Conservation (phyloP, 2,329 filamentous ascomycete genomes). For the Albophoma yamanashiensis region DNA sequence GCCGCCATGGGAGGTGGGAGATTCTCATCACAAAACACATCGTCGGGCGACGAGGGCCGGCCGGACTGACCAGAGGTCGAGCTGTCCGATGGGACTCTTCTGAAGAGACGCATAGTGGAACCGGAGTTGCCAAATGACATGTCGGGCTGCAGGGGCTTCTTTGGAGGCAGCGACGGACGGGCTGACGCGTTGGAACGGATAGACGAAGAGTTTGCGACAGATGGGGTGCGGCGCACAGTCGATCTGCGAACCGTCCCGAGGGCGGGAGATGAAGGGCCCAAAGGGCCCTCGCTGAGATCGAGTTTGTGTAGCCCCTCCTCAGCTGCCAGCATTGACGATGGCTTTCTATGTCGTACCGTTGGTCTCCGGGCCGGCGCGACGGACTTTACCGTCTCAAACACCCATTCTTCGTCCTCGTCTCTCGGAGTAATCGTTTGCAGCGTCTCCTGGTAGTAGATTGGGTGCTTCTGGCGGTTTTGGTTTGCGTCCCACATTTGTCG, state of each 20-base stretch:
- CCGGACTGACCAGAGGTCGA: slow-evolving; percentile 32
- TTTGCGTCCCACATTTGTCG: slow-evolving; percentile 74
- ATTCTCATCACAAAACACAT: slow-evolving; percentile 51
- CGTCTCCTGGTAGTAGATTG: slow-evolving; percentile 90
- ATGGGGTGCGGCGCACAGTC: slow-evolving; percentile 40
- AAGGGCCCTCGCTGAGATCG: slow-evolving; percentile 49
- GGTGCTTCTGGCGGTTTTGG: slow-evolving; percentile 55
- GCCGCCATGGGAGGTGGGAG: slow-evolving; percentile 35
- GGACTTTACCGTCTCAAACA: slow-evolving; percentile 88
- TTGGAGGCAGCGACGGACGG: slow-evolving; percentile 36
- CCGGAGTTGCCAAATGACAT: slow-evolving; percentile 90
- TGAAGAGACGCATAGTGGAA: slow-evolving; percentile 86
- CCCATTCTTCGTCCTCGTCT: slow-evolving; percentile 75
- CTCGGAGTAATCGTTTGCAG: slow-evolving; percentile 59
- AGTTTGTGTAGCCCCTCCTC: slow-evolving; percentile 51
- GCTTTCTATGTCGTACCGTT: slow-evolving; percentile 40
- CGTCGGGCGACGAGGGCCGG: slow-evolving; percentile 24
- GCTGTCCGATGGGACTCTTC: slow-evolving; percentile 66
- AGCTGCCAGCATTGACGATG: slow-evolving; percentile 45
- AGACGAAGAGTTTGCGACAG: slow-evolving; percentile 24
- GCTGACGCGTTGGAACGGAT: slow-evolving; percentile 30
- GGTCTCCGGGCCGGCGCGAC: slow-evolving; percentile 43
- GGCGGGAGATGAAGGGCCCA: slow-evolving; percentile 44
- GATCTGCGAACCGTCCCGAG: slow-evolving; percentile 47
- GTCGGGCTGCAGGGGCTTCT: slow-evolving; percentile 76